Evolutionary conservation across 805 yeast genomes (phyloP).

Genomic region (Cyberlindnera mrakii): DNA sequence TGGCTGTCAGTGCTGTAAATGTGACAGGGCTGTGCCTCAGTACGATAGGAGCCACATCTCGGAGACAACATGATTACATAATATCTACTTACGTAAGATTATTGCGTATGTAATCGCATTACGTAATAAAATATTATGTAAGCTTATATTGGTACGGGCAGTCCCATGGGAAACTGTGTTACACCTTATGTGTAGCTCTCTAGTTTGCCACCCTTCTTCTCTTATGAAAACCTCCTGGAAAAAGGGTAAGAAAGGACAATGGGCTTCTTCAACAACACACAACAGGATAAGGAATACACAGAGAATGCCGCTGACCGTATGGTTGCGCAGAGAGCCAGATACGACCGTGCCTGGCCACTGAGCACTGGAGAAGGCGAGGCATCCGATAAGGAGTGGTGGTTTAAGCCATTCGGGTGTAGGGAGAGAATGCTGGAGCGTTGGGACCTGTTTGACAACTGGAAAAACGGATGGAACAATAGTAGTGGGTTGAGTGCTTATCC

Average conservation of each 20-base stretch:
- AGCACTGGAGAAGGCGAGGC: slow-evolving; percentile 4
- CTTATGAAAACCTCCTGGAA: too few relatives aligned
- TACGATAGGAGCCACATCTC: too few relatives aligned
- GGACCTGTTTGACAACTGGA: slow-evolving; percentile 9
- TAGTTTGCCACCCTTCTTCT: too few relatives aligned
- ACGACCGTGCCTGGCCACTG: slow-evolving; percentile 1
- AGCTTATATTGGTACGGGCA: too few relatives aligned
- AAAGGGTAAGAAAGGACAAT: slow-evolving; percentile 1
- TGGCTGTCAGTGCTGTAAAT: too few relatives aligned
- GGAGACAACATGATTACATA: too few relatives aligned
- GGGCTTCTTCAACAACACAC: slow-evolving; percentile 15
- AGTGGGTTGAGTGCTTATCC: slow-evolving; percentile 46
- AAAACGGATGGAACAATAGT: slow-evolving; percentile 1
- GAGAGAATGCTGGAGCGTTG: slow-evolving; percentile 4
- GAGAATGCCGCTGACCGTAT: slow-evolving; percentile 8
- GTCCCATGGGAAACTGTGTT: too few relatives aligned
- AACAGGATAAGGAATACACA: slow-evolving; percentile 9
- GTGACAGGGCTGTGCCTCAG: too few relatives aligned
- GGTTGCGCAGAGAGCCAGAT: background rate
- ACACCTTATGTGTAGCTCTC: too few relatives aligned
- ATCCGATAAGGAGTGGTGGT: slow-evolving; percentile 3
- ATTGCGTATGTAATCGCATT: too few relatives aligned
- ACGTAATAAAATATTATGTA: too few relatives aligned
- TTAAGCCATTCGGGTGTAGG: slow-evolving; percentile 5
- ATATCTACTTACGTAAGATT: too few relatives aligned